These are phyloP conservation scores for Xylariaceae sp. DNA, from an alignment of 2,329 filamentous ascomycete species.

Conservation along the genomic window DNA sequence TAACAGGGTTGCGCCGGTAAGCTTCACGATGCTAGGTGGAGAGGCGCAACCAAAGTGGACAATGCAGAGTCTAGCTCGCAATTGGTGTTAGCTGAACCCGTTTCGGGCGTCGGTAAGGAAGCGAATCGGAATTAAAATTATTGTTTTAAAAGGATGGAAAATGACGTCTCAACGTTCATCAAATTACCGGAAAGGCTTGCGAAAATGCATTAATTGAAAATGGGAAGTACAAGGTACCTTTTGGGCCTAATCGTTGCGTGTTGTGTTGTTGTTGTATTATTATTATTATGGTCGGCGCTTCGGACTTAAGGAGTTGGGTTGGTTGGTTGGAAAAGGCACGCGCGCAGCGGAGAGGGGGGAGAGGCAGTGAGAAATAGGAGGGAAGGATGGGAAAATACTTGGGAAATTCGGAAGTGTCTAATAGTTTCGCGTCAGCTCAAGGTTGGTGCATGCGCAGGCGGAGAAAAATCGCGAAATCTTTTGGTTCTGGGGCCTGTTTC, in stretches of 20 bases:
- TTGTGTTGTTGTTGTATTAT: conserved; percentile 20
- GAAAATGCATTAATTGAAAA: conserved; percentile 19
- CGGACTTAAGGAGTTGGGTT: conserved; percentile 28
- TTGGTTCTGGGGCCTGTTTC: conserved; percentile 39
- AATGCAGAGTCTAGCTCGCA: conserved; percentile 4
- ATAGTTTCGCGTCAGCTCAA: conserved; percentile 28
- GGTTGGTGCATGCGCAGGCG: conserved; percentile 22
- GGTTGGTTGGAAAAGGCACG: conserved; percentile 21
- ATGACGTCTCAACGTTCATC: conserved; percentile 16
- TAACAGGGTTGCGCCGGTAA: conserved; percentile 18
- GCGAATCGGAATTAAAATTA: conserved; percentile 24
- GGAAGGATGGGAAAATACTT: conserved; percentile 36
- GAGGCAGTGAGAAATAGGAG: conserved; percentile 35
- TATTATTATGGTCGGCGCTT: conserved; percentile 22
- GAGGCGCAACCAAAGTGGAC: conserved; percentile 22
- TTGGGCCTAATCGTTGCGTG: conserved; percentile 22
- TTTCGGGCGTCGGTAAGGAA: conserved; percentile 26
- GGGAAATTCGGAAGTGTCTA: conserved; percentile 35
- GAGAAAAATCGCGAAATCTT: conserved; percentile 37
- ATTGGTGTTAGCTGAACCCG: conserved; percentile 17
- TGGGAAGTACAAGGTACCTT: conserved; percentile 25
- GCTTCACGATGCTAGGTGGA: conserved; percentile 26
- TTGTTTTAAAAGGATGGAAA: conserved; percentile 18
- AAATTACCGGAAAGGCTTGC: conserved; percentile 19
- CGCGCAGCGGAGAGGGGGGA: conserved; percentile 19